phyloP scores from a whole-genome alignment of 2,329 filamentous ascomycete genomes.

The Trichophyton verrucosum region DNA sequence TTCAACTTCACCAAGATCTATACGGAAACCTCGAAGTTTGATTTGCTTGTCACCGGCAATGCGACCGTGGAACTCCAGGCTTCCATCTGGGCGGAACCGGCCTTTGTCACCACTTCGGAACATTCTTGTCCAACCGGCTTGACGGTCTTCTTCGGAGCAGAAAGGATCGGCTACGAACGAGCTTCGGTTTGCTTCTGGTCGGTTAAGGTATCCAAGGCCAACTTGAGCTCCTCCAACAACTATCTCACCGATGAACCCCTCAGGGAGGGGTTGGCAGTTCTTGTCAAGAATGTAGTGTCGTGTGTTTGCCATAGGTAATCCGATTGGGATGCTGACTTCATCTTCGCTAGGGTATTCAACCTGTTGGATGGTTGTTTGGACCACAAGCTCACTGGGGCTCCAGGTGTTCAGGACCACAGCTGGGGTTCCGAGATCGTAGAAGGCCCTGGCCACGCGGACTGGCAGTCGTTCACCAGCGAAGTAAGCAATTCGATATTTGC shows the following conservation, averaged over 20 bases:
- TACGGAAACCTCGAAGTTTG: constrained; percentile 17
- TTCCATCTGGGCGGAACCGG: constrained; percentile 14
- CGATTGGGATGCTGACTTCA: constrained; percentile 35
- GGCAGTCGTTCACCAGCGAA: constrained; percentile 15
- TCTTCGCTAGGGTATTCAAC: constrained; percentile 39
- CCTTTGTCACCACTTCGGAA: constrained; percentile 18
- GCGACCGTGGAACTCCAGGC: constrained; percentile 17
- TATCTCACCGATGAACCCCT: constrained; percentile 32
- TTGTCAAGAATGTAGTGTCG: constrained; percentile 30
- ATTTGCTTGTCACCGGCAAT: constrained; percentile 15
- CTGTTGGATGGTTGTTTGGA: constrained; percentile 21
- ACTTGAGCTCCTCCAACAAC: constrained; percentile 22
- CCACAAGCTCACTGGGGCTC: constrained; percentile 15
- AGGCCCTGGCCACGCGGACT: constrained; percentile 37
- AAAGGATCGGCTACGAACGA: constrained; percentile 13
- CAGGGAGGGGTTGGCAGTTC: constrained; percentile 25
- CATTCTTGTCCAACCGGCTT: constrained; percentile 13
- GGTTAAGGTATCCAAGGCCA: constrained; percentile 12
- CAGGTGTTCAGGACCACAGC: constrained; percentile 15
- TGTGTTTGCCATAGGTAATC: constrained; percentile 24
- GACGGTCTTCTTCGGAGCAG: constrained; percentile 7
- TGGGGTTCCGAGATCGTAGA: constrained; percentile 11
- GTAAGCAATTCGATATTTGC: constrained; percentile 13
- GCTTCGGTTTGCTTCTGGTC: constrained; percentile 3
- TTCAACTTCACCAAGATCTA: constrained; percentile 35